Percentiles rank a stretch among this genome's conserved stretches.
phyloP scores from a whole-genome alignment of 768 basidiomycete genomes.

The Lactarius psammicola region DNA sequence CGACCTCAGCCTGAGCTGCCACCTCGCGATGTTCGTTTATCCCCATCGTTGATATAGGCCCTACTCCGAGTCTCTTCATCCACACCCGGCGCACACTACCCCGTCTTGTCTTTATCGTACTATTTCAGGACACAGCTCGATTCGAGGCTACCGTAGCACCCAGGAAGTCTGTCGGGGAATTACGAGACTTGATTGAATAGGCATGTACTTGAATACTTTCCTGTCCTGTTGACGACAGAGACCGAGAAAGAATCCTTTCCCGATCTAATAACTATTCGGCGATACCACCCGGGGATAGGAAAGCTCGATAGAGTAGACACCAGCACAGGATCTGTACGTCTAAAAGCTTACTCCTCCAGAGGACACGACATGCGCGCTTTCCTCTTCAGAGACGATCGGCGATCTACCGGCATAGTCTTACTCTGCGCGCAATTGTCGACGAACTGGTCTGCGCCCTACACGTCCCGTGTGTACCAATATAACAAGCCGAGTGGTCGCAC shows the following conservation, averaged over 20 bases:
- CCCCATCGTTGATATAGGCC: not conserved
- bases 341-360: not conserved
- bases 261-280: no score
- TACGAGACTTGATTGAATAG: no score
- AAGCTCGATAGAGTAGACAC: no score
- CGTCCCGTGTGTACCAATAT: not conserved
- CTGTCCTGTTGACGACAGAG: no score
- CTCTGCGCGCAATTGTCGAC: not conserved
- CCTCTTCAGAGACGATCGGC: not conserved
- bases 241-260: no score
- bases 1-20: not conserved
- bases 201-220: no score
- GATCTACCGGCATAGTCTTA: not conserved
- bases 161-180: not conserved
- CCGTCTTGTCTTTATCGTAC: not conserved
- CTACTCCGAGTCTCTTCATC: not conserved
- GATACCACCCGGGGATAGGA: not conserved
- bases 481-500: not conserved
- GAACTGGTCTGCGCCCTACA: not conserved
- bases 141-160: not conserved
- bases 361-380: not conserved
- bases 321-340: no score
- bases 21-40: not conserved
- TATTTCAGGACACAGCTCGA: no score
- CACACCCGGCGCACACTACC: not conserved